Percentiles rank a stretch among this genome's conserved stretches.
Conservation (phyloP, 352 stramenopile species). For the Thraustotheca clavata region DNA sequence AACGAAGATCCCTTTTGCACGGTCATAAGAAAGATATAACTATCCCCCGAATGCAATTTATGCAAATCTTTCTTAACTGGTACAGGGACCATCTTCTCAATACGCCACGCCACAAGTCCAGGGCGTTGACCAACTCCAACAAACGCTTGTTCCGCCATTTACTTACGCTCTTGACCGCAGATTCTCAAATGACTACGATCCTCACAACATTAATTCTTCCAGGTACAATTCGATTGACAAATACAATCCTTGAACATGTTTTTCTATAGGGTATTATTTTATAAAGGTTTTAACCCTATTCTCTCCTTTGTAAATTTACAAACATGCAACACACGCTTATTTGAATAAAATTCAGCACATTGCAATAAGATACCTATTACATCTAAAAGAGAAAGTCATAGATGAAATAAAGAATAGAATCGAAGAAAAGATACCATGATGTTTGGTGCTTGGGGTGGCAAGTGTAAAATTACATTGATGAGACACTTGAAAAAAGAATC, state of each 20-base stretch:
- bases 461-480: too few relatives aligned
- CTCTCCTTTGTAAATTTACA: too few relatives aligned
- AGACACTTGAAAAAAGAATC: too few relatives aligned
- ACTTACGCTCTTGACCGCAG: not conserved
- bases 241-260: not conserved
- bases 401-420: too few relatives aligned
- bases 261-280: not conserved
- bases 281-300: not conserved
- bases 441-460: too few relatives aligned
- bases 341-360: too few relatives aligned
- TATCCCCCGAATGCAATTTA: conserved; percentile 93
- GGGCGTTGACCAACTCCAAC: conserved; percentile 41
- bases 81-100: conserved; percentile 75
- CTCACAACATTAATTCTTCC: too few relatives aligned
- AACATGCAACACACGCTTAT: too few relatives aligned
- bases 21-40: conserved; percentile 94
- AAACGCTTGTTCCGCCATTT: conserved; percentile 47
- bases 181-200: not conserved
- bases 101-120: conserved; percentile 75
- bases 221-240: too few relatives aligned
- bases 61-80: conserved; percentile 52
- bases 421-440: too few relatives aligned
- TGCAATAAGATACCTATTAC: too few relatives aligned
- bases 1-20: conserved; percentile 47
- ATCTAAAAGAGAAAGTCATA: too few relatives aligned